These are phyloP conservation scores for Cercophora newfieldiana DNA, from an alignment of 495 filamentous ascomycete species.

Conservation along the genomic window DNA sequence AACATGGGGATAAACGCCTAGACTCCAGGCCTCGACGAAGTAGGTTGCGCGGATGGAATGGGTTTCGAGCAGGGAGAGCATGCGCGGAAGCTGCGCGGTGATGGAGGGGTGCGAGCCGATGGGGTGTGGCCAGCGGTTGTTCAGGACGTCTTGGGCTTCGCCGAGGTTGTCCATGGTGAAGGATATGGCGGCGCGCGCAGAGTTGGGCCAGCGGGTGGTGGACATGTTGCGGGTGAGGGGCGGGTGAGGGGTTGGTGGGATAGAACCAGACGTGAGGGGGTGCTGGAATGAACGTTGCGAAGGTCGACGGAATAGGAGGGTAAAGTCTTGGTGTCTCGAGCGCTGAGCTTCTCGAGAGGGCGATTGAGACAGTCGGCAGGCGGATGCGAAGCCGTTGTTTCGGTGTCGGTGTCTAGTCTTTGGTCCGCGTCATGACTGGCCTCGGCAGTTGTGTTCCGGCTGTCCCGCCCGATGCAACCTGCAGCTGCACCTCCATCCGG, in stretches of 20 bases:
- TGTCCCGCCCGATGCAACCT: no score
- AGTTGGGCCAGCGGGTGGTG: conserved; percentile 27
- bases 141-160: conserved; percentile 39
- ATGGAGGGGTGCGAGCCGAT: conserved; percentile 33
- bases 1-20: conserved; percentile 31
- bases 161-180: conserved; percentile 43
- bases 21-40: conserved; percentile 39
- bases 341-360: no score
- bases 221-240: background rate
- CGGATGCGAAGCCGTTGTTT: background rate
- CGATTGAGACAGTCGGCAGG: no score
- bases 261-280: background rate
- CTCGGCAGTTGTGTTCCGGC: background rate
- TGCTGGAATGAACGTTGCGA: background rate
- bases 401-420: background rate
- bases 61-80: conserved; percentile 30
- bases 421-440: background rate
- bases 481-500: no score
- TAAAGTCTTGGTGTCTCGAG: no score
- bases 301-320: no score
- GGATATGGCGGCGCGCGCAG: conserved; percentile 33
- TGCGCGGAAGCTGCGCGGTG: conserved; percentile 33
- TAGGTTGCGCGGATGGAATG: conserved; percentile 34
- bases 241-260: background rate
- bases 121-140: conserved; percentile 28